Evolutionary conservation across 2,329 filamentous ascomycete species (phyloP), one percentile per base, ranked within the genome.

Genomic region (Sporothrix brasiliensis): DNA sequence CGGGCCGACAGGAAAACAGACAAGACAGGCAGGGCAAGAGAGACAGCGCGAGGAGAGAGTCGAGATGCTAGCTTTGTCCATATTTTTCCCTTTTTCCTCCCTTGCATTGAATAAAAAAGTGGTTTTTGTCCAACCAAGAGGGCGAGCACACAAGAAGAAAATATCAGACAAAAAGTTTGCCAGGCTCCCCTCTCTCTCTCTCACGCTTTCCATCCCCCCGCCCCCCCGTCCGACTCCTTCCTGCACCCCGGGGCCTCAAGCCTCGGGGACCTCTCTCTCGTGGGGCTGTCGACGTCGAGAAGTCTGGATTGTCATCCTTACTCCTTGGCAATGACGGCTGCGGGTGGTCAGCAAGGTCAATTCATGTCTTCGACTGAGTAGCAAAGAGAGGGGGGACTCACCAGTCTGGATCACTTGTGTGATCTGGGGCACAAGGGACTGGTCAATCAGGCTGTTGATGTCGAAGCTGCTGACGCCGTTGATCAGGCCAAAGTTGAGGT

Each of bases 391-490:
- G 16, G 41, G 30, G 19, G 19, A 69, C 71, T 65, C 60, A 72
- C 72, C 68, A 24, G 70, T 63, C 63, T 71, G 50, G 72, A 73
- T 70, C 34, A 74, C 71, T 41, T 73, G 71, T 47, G 70, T 72
- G 69, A 77, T 74, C 72, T 77, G 75, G 54, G 74, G 73, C 6
- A 68, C n/a, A 70, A 76, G 68, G 16, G 70, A 73, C 60, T 67
- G 47, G 61, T 75, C 73, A 49, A 77, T 72, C 50, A 76, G 71
- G 13, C 60, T 54, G 74, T 74, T 75, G 27, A 79, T 67, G 69
- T 75, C 75, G 58, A 79, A 76, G 69, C 70, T 58, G 72, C 74
- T 71, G 65, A 79, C 68, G 71, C 71, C 63, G 74, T 76, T 74
- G 68, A 76, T 73, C 14, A 75, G 71, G 41, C 74, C 73, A 47